Percentiles rank a stretch among this genome's conserved stretches.
Conservation (phyloP, 805 yeast genomes). For the Candida boidinii region DNA sequence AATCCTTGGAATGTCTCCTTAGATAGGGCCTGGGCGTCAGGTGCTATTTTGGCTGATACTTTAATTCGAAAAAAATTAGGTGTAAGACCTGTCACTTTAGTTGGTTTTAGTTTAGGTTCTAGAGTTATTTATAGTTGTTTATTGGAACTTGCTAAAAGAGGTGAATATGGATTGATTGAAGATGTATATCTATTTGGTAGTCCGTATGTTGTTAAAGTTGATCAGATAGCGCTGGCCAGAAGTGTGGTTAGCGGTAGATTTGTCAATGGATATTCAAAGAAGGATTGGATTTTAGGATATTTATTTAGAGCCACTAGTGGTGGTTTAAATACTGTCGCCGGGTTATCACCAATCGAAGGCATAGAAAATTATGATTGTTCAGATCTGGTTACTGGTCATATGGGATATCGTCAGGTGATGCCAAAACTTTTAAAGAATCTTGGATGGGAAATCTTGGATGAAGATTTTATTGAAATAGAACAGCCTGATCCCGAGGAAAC, state of each 20-base stretch:
- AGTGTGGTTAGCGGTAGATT: constrained; percentile 86
- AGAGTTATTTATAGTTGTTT: constrained; percentile 87
- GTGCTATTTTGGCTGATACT: constrained; percentile 84
- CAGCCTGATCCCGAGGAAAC: constrained; percentile 88
- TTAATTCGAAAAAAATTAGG: constrained; percentile 82
- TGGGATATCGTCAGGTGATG: constrained; percentile 93
- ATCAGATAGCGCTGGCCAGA: constrained; percentile 69
- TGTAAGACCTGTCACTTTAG: constrained; percentile 81
- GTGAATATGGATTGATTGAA: constrained; percentile 83
- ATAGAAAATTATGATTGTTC: constrained; percentile 87
- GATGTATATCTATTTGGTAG: constrained; percentile 84
- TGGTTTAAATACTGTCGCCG: constrained; percentile 86
- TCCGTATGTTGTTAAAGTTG: constrained; percentile 73
- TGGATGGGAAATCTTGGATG: constrained; percentile 78
- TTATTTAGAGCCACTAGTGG: constrained; percentile 93
- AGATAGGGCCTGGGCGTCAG: constrained; percentile 97
- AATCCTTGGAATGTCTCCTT: constrained; percentile 98
- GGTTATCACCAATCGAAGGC: constrained; percentile 66
- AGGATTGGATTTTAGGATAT: constrained; percentile 95
- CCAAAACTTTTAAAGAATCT: constrained; percentile 65
- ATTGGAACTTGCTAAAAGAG: constrained; percentile 73
- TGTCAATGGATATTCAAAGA: constrained; percentile 82
- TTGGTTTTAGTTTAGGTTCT: constrained; percentile 92
- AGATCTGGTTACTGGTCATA: constrained; percentile 83
- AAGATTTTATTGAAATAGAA: constrained; percentile 91